Conservation (phyloP, 345 rosid genomes). For the Geranium brycei region DNA sequence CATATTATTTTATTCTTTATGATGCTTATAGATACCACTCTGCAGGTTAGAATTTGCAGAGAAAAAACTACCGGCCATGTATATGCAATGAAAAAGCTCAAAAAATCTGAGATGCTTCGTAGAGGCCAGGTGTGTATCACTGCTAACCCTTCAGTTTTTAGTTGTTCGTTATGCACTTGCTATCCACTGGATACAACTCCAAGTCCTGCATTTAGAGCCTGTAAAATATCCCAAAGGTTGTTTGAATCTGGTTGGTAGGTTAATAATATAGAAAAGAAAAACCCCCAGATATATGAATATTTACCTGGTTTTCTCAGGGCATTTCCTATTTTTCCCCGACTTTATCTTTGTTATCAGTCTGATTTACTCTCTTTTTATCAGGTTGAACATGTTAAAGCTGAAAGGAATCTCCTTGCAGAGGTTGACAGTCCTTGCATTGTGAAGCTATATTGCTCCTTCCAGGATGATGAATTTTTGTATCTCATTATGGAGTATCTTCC, state of each 20-base stretch:
- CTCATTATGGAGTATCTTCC: slow-evolving; percentile 89
- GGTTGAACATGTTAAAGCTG: slow-evolving; percentile 93
- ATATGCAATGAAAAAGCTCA: slow-evolving; percentile 91
- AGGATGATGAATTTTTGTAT: slow-evolving; percentile 70
- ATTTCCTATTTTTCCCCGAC: neutral
- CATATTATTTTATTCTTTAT: neutral
- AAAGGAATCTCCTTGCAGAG: slow-evolving; percentile 94
- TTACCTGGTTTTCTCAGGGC: neutral
- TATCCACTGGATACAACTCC: neutral
- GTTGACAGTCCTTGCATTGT: slow-evolving; percentile 83
- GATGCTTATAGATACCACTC: neutral
- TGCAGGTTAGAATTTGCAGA: slow-evolving; percentile 73
- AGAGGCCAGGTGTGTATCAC: slow-evolving; percentile 70
- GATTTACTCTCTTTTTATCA: slow-evolving; percentile 6
- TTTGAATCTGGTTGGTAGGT: neutral
- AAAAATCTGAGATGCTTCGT: slow-evolving; percentile 96
- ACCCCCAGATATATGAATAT: neutral
- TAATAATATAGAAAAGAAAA: too few relatives aligned
- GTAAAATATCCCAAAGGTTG: neutral
- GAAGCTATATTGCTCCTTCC: slow-evolving; percentile 84
- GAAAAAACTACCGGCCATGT: slow-evolving; percentile 72
- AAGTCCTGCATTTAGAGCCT: neutral
- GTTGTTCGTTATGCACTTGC: neutral
- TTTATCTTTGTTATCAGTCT: neutral
- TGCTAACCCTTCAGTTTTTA: neutral